A percentile compares a stretch with the other conserved stretches of the same genome.
phyloP scores from a whole-genome alignment of 306 rosid genomes.

The Astragalus membranaceus region DNA sequence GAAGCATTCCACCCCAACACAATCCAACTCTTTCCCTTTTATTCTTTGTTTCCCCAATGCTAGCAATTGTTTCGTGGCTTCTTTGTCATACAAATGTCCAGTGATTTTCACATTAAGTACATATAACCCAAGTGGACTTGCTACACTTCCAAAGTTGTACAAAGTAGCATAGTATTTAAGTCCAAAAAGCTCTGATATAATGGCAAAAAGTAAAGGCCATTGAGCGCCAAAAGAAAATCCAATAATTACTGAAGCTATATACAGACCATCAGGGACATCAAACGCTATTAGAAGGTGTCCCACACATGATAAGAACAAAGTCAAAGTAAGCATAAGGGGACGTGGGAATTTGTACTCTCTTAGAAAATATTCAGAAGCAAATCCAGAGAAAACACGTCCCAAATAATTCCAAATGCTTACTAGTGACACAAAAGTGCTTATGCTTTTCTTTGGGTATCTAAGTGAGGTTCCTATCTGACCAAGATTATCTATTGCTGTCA shows the following conservation, averaged over 20 bases:
- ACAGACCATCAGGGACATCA: slow-evolving; percentile 34
- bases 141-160: slow-evolving; percentile 67
- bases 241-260: slow-evolving; percentile 49
- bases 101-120: slow-evolving; percentile 36
- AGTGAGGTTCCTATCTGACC: slow-evolving; percentile 57
- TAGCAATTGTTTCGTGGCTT: slow-evolving; percentile 27
- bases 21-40: slow-evolving; percentile 28
- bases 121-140: slow-evolving; percentile 59
- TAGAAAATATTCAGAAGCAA: slow-evolving; percentile 38
- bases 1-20: slow-evolving; percentile 33
- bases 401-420: slow-evolving; percentile 61
- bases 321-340: slow-evolving; percentile 42
- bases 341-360: slow-evolving; percentile 39
- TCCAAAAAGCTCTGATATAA: slow-evolving; percentile 75
- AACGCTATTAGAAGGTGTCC: slow-evolving; percentile 58
- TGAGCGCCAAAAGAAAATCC: slow-evolving; percentile 82
- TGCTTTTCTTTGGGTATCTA: slow-evolving; percentile 37
- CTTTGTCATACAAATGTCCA: slow-evolving; percentile 43
- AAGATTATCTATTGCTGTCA: slow-evolving; percentile 52
- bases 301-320: slow-evolving; percentile 31
- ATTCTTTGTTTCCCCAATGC: slow-evolving; percentile 19
- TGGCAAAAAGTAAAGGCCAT: slow-evolving; percentile 76
- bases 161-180: slow-evolving; percentile 71
- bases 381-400: slow-evolving; percentile 46
- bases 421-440: slow-evolving; percentile 53